Percentiles rank a stretch among this genome's conserved stretches.
phyloP scores from a whole-genome alignment of 495 filamentous ascomycete species.

The Podospora fimiseda region DNA sequence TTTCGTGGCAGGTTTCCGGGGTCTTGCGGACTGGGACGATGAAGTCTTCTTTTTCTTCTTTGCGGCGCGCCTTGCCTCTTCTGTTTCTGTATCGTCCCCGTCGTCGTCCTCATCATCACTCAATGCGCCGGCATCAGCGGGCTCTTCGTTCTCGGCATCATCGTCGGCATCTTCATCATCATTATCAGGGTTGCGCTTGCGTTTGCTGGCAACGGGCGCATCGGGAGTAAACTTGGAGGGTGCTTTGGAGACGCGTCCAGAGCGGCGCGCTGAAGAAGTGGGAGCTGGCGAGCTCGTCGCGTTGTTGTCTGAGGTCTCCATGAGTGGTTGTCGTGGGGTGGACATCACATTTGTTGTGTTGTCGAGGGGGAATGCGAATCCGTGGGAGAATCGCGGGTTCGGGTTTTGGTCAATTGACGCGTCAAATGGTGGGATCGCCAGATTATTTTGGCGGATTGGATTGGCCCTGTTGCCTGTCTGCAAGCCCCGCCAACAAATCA shows the following conservation, averaged over 20 bases:
- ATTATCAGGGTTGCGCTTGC: slow-evolving; percentile 48
- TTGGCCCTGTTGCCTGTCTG: slow-evolving; percentile 6
- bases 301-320: slow-evolving; percentile 53
- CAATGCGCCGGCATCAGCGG: slow-evolving; percentile 39
- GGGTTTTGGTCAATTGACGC: slow-evolving; percentile 28
- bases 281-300: slow-evolving; percentile 47
- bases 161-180: slow-evolving; percentile 43
- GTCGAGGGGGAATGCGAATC: slow-evolving; percentile 7
- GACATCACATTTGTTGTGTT: slow-evolving; percentile 29
- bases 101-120: slow-evolving; percentile 42
- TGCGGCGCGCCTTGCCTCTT: slow-evolving; percentile 27
- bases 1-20: slow-evolving; percentile 60
- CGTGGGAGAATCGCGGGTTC: slow-evolving; percentile 3
- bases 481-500: neutral
- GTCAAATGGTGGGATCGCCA: slow-evolving; percentile 22
- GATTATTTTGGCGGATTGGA: slow-evolving; percentile 29
- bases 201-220: slow-evolving; percentile 40
- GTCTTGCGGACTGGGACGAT: slow-evolving; percentile 31
- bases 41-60: slow-evolving; percentile 27
- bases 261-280: slow-evolving; percentile 57
- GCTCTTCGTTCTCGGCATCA: slow-evolving; percentile 50
- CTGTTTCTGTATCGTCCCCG: slow-evolving; percentile 37
- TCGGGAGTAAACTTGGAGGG: slow-evolving; percentile 59
- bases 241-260: slow-evolving; percentile 70
- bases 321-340: slow-evolving; percentile 29